Base-by-base conservation (phyloP, 306 rosid genomes). In the Coriaria nepalensis region DNA sequence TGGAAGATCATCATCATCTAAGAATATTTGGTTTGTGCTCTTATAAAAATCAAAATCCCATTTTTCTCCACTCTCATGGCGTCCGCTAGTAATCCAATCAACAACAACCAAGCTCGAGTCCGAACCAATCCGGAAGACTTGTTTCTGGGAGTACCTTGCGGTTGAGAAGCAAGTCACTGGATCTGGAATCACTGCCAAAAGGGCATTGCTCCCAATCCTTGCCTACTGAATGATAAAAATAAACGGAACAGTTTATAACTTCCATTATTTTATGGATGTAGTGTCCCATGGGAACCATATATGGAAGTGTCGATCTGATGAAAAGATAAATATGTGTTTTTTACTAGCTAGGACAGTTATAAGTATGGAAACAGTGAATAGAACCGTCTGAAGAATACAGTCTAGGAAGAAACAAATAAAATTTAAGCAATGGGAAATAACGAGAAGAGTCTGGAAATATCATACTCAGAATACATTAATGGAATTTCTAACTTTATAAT, bases 1-100 rank as follows among this genome's bases (percentile, higher is more conserved):
- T 33, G 95, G 97, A 54, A 68, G 80, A 40, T 75, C 78, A 63
- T 75, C 90, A 38, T 79, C 87, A n/a, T n/a, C n/a, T 33, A 81
- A 44, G 66, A 68, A 68, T 61, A 90, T 78, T 54, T 79, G 76
- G 53, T 90, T 90, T 50, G 75, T 68, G 69, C 93, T 90, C 74
- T 68, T 74, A 49, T 84, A 84, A 33, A 79, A 67, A 74, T 90
- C 78, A 57, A 90, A 84, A 49, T 84, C 92, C 97, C 97, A 90
- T 50, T 62, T 79, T 72, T 90, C 97, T 57, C 97, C 97, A 49
- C 76, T 74, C 62, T 80, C 90, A 57, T 78, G 93, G 55, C 95
- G 95, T 37, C 97, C 95, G 55, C 97, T 84, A 14, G 97, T 90
- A 54, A 90, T 65, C 97, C 97, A 84, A 79, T 90, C 97, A 60